Conservation (phyloP, 1,284 basidiomycete genomes). For the Fomitopsis schrenkii region DNA sequence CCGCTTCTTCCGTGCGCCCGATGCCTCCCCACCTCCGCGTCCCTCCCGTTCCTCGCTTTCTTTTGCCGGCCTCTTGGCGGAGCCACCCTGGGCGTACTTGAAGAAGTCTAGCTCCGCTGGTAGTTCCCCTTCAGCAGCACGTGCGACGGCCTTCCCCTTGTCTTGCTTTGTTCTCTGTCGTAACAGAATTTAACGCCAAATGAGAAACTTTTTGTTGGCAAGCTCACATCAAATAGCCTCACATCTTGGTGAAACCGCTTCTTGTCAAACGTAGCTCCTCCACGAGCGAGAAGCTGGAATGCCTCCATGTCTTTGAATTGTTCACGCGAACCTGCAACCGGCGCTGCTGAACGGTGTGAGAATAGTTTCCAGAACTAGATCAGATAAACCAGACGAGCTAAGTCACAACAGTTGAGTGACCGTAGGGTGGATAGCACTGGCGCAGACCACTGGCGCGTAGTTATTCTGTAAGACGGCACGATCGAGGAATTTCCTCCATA, state of each 20-base stretch:
- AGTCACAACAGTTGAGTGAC: too few species aligned
- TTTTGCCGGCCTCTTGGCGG: constrained; percentile 37
- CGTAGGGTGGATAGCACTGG: too few species aligned
- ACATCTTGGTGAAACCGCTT: constrained; percentile 71
- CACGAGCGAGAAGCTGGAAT: constrained; percentile 27
- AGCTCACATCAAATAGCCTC: constrained; percentile 64
- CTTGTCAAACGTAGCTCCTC: constrained; percentile 62
- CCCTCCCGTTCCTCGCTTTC: constrained; percentile 6
- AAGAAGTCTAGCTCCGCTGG: constrained; percentile 87
- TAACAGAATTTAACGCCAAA: not conserved
- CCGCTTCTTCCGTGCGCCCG: constrained; percentile 33
- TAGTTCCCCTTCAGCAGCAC: constrained; percentile 42
- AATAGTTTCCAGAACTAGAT: too few species aligned
- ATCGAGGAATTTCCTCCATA: not conserved
- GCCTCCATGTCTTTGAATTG: not conserved
- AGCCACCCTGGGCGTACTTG: constrained; percentile 66
- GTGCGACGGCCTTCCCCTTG: constrained; percentile 20
- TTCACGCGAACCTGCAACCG: too few species aligned
- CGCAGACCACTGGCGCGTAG: too few species aligned
- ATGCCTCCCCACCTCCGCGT: constrained; percentile 13
- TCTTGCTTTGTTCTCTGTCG: constrained; percentile 13
- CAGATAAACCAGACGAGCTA: too few species aligned
- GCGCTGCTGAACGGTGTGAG: too few species aligned
- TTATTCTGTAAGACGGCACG: not conserved
- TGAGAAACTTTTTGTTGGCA: too few species aligned